A percentile compares a stretch with the other conserved stretches of the same genome.
phyloP scores from a whole-genome alignment of 371 early-diverging fungal genomes.

The Chytridiales sp. region DNA sequence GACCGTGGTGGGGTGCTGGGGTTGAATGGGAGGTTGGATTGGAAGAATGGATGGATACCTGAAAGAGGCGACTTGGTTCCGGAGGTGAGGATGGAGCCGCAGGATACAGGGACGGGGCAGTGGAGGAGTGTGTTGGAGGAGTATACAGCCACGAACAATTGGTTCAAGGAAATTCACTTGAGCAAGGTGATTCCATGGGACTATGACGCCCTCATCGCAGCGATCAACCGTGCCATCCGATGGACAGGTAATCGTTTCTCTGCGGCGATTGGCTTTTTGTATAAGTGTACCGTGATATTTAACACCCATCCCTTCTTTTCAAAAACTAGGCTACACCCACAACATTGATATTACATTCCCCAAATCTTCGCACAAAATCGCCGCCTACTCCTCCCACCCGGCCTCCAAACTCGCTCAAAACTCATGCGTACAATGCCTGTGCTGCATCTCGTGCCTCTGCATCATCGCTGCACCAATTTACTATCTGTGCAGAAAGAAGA shows the following conservation, averaged over 20 bases:
- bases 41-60: no score
- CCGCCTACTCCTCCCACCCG: neutral
- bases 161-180: conserved; percentile 13
- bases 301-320: neutral
- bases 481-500: neutral
- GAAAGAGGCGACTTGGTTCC: no score
- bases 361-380: neutral
- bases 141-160: conserved; percentile 4
- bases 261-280: no score
- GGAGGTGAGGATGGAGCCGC: no score
- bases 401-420: neutral
- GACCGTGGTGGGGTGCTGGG: no score
- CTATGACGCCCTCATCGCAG: no score
- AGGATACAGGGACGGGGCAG: conserved; percentile 1
- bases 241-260: neutral
- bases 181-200: no score
- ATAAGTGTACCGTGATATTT: neutral
- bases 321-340: conserved; percentile 3
- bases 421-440: neutral
- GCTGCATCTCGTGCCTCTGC: conserved; percentile 6
- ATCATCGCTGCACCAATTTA: conserved; percentile 3
- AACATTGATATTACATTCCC: neutral
- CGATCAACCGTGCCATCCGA: no score
- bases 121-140: conserved; percentile 11
- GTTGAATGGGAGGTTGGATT: no score